Conservation (phyloP, 257 asterid genomes). For the Lithospermum erythrorhizon region DNA sequence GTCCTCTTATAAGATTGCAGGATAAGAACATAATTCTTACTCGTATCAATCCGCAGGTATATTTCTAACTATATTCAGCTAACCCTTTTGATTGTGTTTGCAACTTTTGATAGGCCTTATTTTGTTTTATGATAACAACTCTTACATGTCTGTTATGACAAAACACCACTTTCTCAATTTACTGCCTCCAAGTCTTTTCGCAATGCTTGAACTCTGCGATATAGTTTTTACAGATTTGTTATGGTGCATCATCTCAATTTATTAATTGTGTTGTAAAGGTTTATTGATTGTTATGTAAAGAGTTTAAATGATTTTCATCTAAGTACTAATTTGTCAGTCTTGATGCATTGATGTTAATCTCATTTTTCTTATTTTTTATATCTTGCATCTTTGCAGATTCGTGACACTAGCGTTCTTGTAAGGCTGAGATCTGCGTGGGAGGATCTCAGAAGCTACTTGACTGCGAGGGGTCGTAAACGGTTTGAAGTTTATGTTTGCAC, state of each 20-base stretch:
- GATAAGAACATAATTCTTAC: slow-evolving; percentile 86
- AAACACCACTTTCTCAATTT: not conserved
- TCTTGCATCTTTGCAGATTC: slow-evolving; percentile 42
- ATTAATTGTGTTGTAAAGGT: not conserved
- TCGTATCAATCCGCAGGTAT: slow-evolving; percentile 82
- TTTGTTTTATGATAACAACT: not conserved
- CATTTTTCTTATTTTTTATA: not conserved
- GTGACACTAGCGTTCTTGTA: slow-evolving; percentile 98
- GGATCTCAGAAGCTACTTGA: slow-evolving; percentile 87
- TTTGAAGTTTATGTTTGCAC: slow-evolving; percentile 98
- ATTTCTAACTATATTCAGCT: not conserved
- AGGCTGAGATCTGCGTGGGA: slow-evolving; percentile 99
- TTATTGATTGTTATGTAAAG: no score
- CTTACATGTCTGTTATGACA: not conserved
- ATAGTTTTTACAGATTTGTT: not conserved
- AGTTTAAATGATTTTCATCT: not conserved
- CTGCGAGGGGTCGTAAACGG: slow-evolving; percentile 92
- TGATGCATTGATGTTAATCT: not conserved
- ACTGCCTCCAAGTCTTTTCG: no score
- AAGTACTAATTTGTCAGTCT: not conserved
- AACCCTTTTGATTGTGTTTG: no score
- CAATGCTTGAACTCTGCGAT: not conserved
- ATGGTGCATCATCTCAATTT: not conserved
- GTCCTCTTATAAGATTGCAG: slow-evolving; percentile 80
- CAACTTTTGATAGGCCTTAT: not conserved